Base-by-base conservation (phyloP, 179 eudicot species). In the Silene vulgaris region DNA sequence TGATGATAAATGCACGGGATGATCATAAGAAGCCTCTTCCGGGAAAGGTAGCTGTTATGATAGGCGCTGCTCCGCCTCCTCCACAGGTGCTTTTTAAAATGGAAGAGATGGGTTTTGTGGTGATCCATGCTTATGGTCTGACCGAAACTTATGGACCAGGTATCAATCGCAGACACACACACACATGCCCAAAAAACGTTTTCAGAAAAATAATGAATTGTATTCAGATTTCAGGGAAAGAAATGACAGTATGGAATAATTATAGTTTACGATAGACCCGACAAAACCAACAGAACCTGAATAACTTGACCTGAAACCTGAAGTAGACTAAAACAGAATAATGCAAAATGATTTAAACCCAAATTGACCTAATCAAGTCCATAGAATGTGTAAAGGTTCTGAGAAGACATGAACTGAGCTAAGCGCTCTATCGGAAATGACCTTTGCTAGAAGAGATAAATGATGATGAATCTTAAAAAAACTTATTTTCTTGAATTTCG, bases 61-160 rank as follows among this genome's bases (percentile, higher is more conserved):
- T 88, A 0, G 96, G 97, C 11, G 97, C 87, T n/a, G 86, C 97
- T 1, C 96, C 97, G 2, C 97, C 96, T 3, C 89, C 96, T 16
- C 73, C 92, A 1, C 82, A 85, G 14, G 84, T 91, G 4, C 80
- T 91, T 13, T 85, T 76, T 30, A 79, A 83, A 71, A 90, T 90
- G 86, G 90, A 88, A 82, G 89, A 84, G 75, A 80, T 90, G 1
- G 97, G 96, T 12, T 90, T 91, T 20, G 16, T 11, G 6, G 87
- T 90, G 8, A 79, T 83, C 8, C 97, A 91, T 78, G 67, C 86
- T 8, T 91, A 91, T 73, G 97, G 96, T 11, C 76, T 91, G 73
- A 90, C 97, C 0, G 97, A 91, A 71, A 88, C 89, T n/a, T 88
- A 88, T 54, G 97, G 97, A 68, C 93, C 97, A 0, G 96, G 85